Base-by-base conservation (phyloP, 2,329 filamentous ascomycete species). In the Ceratocystis diversiconidia region DNA sequence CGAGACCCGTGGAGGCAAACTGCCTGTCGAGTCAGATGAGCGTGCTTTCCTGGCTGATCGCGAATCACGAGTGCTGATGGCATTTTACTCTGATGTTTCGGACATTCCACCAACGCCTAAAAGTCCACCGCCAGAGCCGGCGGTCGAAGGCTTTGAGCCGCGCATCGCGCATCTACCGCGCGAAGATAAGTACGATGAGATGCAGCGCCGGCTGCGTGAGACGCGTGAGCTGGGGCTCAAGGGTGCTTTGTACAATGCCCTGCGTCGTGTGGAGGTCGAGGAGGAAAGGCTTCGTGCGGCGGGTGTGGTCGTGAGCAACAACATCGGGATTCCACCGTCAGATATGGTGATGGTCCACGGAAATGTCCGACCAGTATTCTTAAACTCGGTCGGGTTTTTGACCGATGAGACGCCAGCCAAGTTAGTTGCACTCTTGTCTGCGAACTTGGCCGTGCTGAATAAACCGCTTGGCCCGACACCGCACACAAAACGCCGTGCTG, bases 21-120 rank as follows among this genome's bases (percentile, higher is more conserved):
- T 79, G 30, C 71, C 73, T 0, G 79, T 86, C 43, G 74, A 76
- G 19, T 85, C 83, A 0, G 76, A 79, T 0, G 81, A 86, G 72
- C 81, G 84, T 69, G 77, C 79, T 67, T 72, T 75, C 28, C 85
- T 85, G 72, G 76, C 77, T 5, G 78, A 82, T 60, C 80, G 83
- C 30, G 84, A 86, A 70, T 79, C 79, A 60, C 77, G 77, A 10
- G 83, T 85, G 70, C 76, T 87, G 43, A 84, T 87, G 80, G 81
- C 76, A n/a, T 76, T 84, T 57, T 85, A 85, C 70, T 78, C 79
- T 1, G 78, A 79, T 61, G 70, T 74, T 1, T 75, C 77, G 2
- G 82, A 85, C 68, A 83, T 85, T 61, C 82, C 82, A 1, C 74
- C 78, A 1, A 80, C 80, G 2, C 81, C 82, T 12, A 81, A 80